Conservation (phyloP, 306 rosid genomes). For the Alnus glutinosa region DNA sequence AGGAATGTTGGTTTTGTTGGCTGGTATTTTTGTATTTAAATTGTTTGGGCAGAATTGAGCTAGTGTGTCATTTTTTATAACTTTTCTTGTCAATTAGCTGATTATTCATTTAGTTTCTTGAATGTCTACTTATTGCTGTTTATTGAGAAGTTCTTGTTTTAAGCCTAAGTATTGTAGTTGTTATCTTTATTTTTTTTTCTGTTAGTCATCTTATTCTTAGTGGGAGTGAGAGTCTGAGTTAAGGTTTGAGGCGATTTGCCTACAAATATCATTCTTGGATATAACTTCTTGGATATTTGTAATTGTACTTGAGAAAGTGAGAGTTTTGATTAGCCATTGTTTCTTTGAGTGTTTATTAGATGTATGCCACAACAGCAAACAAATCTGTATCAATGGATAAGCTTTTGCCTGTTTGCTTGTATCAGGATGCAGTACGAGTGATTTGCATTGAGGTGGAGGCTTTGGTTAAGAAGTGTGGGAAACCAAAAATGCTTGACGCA, state of each 20-base stretch:
- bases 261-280: background rate
- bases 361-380: background rate
- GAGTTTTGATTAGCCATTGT: constrained; percentile 11
- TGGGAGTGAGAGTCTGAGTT: background rate
- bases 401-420: constrained; percentile 34
- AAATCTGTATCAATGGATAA: constrained; percentile 17
- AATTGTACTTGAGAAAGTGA: background rate
- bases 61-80: background rate
- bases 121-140: background rate
- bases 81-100: background rate
- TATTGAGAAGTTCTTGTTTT: background rate
- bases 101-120: background rate
- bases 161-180: background rate
- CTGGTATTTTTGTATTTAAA: background rate
- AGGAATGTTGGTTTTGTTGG: background rate
- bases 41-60: background rate
- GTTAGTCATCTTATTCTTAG: background rate
- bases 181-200: background rate
- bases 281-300: constrained; percentile 14
- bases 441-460: constrained; percentile 85
- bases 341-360: constrained; percentile 25
- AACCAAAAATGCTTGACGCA: constrained; percentile 91
- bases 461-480: constrained; percentile 87
- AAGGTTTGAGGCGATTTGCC: background rate
- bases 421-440: constrained; percentile 83